Conservation (phyloP, 2,329 filamentous ascomycete species). For the Aspergillus udagawae region DNA sequence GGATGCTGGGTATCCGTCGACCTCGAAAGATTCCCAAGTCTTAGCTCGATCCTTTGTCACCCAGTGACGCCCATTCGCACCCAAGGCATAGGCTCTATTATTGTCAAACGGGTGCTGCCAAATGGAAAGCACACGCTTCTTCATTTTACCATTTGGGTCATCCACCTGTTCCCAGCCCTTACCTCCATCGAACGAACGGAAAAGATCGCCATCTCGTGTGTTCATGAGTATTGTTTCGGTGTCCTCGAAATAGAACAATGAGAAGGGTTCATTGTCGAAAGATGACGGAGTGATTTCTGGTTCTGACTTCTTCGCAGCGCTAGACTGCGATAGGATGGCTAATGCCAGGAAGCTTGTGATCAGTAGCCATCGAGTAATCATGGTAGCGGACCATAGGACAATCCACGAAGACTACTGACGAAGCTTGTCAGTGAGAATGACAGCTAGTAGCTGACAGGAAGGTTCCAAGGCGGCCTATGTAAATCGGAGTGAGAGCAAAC, state of each 20-base stretch:
- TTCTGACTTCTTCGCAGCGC: conserved; percentile 50
- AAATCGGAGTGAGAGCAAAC: background rate
- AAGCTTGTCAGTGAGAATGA: background rate
- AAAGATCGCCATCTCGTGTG: conserved; percentile 59
- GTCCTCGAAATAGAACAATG: conserved; percentile 86
- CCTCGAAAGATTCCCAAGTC: conserved; percentile 72
- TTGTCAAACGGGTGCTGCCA: conserved; percentile 75
- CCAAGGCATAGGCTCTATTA: conserved; percentile 75
- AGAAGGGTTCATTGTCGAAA: conserved; percentile 63
- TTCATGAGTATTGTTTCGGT: conserved; percentile 79
- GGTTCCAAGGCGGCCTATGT: background rate
- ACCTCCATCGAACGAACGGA: conserved; percentile 77
- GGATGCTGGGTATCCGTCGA: conserved; percentile 38
- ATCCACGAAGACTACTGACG: background rate
- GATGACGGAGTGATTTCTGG: conserved; percentile 63
- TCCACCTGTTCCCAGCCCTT: conserved; percentile 68
- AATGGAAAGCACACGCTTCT: conserved; percentile 52
- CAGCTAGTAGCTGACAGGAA: background rate
- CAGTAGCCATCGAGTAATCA: conserved; percentile 44
- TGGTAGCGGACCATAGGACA: conserved; percentile 21
- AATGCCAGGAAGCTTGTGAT: conserved; percentile 50
- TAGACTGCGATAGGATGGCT: conserved; percentile 40
- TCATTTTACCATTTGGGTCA: conserved; percentile 53
- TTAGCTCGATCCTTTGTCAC: conserved; percentile 78
- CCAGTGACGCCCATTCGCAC: conserved; percentile 67